Base-by-base conservation (phyloP, 1,284 basidiomycete genomes). In the Irpex lacteus region DNA sequence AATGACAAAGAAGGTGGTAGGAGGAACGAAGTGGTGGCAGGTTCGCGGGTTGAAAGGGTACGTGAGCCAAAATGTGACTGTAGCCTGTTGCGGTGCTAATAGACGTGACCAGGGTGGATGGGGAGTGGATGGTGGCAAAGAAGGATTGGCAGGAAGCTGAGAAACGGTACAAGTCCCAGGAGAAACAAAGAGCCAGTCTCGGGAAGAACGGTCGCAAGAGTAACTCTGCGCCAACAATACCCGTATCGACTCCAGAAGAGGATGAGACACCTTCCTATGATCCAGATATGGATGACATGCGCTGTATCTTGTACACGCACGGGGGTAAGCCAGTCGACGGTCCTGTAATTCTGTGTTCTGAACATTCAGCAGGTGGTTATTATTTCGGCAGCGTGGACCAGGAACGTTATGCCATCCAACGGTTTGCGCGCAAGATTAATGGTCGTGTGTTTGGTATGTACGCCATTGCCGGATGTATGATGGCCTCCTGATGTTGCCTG, bases 1-100 rank as follows among this genome's bases (percentile, higher is more conserved):
- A 37, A 80, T 83, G 60, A 86, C 92, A 7, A 85, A 87, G 68
- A 85, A 84, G 61, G 74, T 96, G 32, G 89, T 96, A 1, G 96
- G 96, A 15, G 97, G 96, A 1, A 88, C 88, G 5, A 95, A 95
- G 72, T 98, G 97, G 96, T 98, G 96, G 97, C 96, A 96, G 75
- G 91, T 95, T 18, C 87, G 94, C 40, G 89, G 90, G n/a, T 75
- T 87, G 64, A 79, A 80, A 72, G 94, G 83, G 91, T 95, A 69
- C 62, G 81, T 71, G 49, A 55, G 26, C 26, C 26, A 26, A 26
- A 26, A 26, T 26, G 26, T 26, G 26, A 2, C 3, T 26, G 26
- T 3, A 26, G 4, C 26, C 26, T 26, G 26, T 4, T 26, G 26
- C 26, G 26, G 21, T 56, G 11, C 34, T 56, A 13, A 34, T 59